Base-by-base conservation (phyloP, 179 eudicot genomes). In the Carnegiea gigantea region DNA sequence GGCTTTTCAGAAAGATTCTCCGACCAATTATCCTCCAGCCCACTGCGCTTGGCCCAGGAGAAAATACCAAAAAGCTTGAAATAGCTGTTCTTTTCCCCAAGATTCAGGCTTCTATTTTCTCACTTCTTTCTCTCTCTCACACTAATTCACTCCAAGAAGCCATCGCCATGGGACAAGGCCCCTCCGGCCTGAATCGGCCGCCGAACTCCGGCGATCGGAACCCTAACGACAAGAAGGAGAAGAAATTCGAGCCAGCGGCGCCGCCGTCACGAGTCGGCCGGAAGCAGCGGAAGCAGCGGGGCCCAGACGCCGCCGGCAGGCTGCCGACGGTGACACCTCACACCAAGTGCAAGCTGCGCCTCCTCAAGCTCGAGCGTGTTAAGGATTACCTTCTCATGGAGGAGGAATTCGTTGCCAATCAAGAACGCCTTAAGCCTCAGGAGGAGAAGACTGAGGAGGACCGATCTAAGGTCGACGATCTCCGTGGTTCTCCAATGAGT, bases 371-470 rank as follows among this genome's bases (percentile, higher is more conserved):
- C 14, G 94, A 92, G 36, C 81, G 96, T 13, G 87, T 92, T 57
- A 91, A 92, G 80, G 96, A 92, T 72, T 92, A 91, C 64, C 53
- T 92, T 40, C 28, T 92, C 53, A 91, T 64, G 70, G 70, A 64
- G 70, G 70, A 64, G 15, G 70, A 64, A 12, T 64, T 64, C 4
- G 70, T 64, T 88, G 96, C 92, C 13, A 90, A 90, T 75, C 95
- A 92, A 82, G 96, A 90, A 87, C 57, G 93, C 73, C 75, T 91
- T 79, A 91, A 87, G 86, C 93, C 93, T 0, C 92, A 88, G 76
- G 96, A 92, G 85, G 96, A 92, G 90, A 92, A 88, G 88, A 90
- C 90, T 14, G 96, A 92, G 85, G 96, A 92, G 87, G 96, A 92
- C 75, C 79, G 96, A 20, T 85, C 89, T 0, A 92, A 92, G 84